phyloP scores from a whole-genome alignment of 805 yeast genomes.

The Candida andamanensis region DNA sequence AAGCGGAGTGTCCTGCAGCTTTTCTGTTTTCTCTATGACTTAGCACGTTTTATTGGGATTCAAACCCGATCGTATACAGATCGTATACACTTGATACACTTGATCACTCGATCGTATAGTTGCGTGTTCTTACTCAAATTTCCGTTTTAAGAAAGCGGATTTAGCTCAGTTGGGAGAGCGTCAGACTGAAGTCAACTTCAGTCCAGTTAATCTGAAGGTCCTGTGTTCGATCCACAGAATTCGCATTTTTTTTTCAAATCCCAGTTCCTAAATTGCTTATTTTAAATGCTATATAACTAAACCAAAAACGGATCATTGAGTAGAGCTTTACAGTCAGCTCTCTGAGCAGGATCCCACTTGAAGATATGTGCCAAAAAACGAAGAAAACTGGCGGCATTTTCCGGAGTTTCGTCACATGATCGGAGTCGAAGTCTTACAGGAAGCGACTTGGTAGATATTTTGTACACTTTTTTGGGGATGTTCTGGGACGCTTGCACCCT shows the following conservation, averaged over 20 bases:
- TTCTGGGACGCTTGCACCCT: slow-evolving; percentile 9
- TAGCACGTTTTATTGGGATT: too few species aligned
- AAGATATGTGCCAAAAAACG: slow-evolving; percentile 26
- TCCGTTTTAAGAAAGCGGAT: slow-evolving; percentile 14
- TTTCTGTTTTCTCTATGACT: too few species aligned
- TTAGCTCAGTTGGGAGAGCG: slow-evolving; percentile 21
- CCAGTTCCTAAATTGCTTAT: not conserved
- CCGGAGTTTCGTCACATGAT: slow-evolving; percentile 8
- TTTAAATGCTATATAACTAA: not conserved
- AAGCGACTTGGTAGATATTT: slow-evolving; percentile 23
- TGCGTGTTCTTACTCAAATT: not conserved
- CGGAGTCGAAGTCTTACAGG: slow-evolving; percentile 24
- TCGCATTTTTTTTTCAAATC: slow-evolving; percentile 42
- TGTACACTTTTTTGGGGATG: slow-evolving; percentile 18
- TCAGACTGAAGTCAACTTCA: slow-evolving; percentile 13
- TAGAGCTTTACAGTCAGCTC: slow-evolving; percentile 23
- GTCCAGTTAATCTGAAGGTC: slow-evolving; percentile 60
- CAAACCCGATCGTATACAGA: too few species aligned
- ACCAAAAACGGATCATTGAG: slow-evolving; percentile 25
- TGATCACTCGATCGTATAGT: too few species aligned
- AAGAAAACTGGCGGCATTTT: slow-evolving; percentile 14
- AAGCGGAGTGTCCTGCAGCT: too few species aligned
- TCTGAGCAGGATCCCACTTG: slow-evolving; percentile 33
- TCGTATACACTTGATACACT: too few species aligned
- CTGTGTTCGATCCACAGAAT: slow-evolving; percentile 78